phyloP scores from a whole-genome alignment of 805 yeast genomes.

The Candida corydali region DNA sequence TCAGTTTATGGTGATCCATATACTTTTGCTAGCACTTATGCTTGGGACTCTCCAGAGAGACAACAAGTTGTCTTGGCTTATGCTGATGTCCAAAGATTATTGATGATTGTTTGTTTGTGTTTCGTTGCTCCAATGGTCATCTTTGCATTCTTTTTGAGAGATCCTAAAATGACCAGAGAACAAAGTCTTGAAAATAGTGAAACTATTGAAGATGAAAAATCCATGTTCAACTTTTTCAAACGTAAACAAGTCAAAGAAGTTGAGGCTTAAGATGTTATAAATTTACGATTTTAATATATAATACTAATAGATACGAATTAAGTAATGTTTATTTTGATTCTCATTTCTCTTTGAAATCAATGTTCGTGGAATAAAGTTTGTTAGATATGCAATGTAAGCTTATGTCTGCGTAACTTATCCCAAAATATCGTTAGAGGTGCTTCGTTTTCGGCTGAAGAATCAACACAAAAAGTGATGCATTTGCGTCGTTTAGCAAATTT shows the following conservation, averaged over 20 bases:
- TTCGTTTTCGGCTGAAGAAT: no score
- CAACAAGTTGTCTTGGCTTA: constrained; percentile 54
- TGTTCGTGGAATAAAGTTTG: no score
- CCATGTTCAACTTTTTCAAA: constrained; percentile 5
- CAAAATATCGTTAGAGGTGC: no score
- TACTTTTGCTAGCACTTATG: constrained; percentile 40
- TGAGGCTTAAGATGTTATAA: constrained; percentile 4
- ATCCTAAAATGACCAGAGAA: constrained; percentile 41
- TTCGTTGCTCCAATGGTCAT: constrained; percentile 51
- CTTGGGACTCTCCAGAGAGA: constrained; percentile 66
- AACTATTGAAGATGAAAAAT: constrained; percentile 4
- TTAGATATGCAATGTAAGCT: no score
- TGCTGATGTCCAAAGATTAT: constrained; percentile 53
- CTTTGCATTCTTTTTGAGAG: constrained; percentile 47
- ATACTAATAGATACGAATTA: background rate
- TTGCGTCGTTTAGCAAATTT: no score
- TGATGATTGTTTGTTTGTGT: constrained; percentile 52
- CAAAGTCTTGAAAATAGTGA: constrained; percentile 21
- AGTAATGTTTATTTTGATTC: background rate
- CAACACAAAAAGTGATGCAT: no score
- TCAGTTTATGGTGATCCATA: constrained; percentile 43
- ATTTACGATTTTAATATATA: no score
- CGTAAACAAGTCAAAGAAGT: background rate
- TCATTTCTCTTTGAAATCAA: no score
- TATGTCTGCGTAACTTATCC: no score